phyloP scores from a whole-genome alignment of 768 basidiomycete species.

The Auricularia sp. region DNA sequence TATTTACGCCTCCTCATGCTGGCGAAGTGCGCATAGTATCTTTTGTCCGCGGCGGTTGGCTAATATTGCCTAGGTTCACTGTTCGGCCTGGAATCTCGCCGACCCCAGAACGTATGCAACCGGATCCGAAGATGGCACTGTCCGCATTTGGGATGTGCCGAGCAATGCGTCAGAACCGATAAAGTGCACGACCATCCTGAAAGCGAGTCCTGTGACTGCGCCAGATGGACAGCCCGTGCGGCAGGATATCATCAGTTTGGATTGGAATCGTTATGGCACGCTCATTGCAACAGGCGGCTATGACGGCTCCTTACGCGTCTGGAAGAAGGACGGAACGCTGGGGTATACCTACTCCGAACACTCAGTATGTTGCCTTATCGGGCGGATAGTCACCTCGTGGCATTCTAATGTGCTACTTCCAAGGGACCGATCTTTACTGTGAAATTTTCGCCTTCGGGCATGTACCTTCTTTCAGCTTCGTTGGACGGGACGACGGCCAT shows the following conservation, averaged over 20 bases:
- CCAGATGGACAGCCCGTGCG: constrained; percentile 29
- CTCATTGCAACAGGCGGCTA: constrained; percentile 71
- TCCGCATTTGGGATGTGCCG: constrained; percentile 55
- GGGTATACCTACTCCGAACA: constrained; percentile 29
- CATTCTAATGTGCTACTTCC: background rate
- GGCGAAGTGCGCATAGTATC: background rate
- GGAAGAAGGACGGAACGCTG: constrained; percentile 49
- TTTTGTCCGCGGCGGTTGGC: background rate
- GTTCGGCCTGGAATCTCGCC: background rate
- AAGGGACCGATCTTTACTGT: background rate
- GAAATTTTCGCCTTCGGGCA: background rate
- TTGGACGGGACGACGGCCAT: background rate
- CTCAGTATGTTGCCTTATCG: too few species aligned
- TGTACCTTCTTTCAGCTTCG: background rate
- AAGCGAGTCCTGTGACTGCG: background rate
- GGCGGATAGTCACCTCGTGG: too few species aligned
- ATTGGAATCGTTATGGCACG: constrained; percentile 72
- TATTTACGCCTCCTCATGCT: background rate
- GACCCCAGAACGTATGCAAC: background rate
- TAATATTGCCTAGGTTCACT: background rate
- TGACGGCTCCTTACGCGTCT: constrained; percentile 65
- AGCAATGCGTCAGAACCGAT: background rate
- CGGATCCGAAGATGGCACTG: constrained; percentile 54
- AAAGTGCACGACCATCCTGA: background rate
- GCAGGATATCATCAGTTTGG: constrained; percentile 61